These are phyloP conservation scores for Candida pseudoviswanathii DNA, from an alignment of 1,139 yeast genomes.

Conservation along the genomic window DNA sequence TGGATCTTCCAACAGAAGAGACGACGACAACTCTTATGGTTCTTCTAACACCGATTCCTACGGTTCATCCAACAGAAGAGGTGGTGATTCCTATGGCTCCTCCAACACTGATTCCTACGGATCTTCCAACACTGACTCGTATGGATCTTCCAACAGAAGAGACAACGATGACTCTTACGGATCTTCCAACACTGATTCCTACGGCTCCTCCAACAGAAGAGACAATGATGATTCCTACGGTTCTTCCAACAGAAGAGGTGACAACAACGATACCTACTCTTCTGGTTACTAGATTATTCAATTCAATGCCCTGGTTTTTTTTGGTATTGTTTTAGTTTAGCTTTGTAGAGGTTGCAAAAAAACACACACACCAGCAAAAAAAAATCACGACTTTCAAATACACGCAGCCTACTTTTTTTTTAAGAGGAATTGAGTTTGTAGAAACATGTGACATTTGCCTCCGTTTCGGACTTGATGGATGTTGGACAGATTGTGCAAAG, in stretches of 20 bases:
- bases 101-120: slow-evolving; percentile 22
- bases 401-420: background rate
- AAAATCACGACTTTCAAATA: background rate
- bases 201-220: slow-evolving; percentile 18
- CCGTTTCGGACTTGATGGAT: too few species aligned
- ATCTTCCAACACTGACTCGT: slow-evolving; percentile 20
- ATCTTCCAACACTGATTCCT: slow-evolving; percentile 21
- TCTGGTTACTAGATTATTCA: slow-evolving; percentile 15
- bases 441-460: too few species aligned
- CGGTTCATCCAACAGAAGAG: slow-evolving; percentile 16
- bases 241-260: slow-evolving; percentile 14
- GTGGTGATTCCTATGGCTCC: slow-evolving; percentile 11
- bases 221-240: slow-evolving; percentile 21
- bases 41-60: slow-evolving; percentile 20
- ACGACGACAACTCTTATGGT: slow-evolving; percentile 22
- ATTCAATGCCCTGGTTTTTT: too few species aligned
- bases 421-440: background rate
- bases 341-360: background rate
- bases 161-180: slow-evolving; percentile 20
- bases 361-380: background rate
- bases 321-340: too few species aligned
- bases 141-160: slow-evolving; percentile 22
- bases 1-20: slow-evolving; percentile 20
- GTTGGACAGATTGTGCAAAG: too few species aligned
- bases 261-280: slow-evolving; percentile 19